Conservation (phyloP, 345 rosid genomes). For the Brassica nigra region DNA sequence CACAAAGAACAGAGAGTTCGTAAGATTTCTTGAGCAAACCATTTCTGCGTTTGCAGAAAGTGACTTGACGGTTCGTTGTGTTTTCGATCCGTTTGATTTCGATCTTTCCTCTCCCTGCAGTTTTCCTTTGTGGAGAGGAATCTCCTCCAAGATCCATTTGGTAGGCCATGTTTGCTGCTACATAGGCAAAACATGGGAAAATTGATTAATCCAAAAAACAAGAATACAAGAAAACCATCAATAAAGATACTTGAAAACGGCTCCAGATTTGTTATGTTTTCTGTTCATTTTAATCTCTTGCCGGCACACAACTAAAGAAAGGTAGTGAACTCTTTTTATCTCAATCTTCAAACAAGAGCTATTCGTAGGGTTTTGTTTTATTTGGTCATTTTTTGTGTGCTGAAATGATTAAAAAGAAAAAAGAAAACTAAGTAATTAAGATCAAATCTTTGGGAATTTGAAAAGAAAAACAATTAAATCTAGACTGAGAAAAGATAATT, state of each 20-base stretch:
- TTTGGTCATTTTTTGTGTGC: too few species aligned
- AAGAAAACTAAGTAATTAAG: neutral
- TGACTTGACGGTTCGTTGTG: conserved; percentile 95
- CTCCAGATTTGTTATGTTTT: conserved; percentile 13
- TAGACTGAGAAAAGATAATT: neutral
- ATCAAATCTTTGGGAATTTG: neutral
- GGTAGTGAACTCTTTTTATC: neutral
- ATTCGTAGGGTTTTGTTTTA: neutral
- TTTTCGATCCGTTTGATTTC: conserved; percentile 99
- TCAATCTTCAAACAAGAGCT: conserved; percentile 7
- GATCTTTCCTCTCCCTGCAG: conserved; percentile 88
- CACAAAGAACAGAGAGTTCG: conserved; percentile 81
- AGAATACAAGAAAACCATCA: conserved; percentile 7
- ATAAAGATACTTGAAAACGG: conserved; percentile 7
- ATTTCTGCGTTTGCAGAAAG: conserved; percentile 94
- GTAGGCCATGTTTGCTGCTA: conserved; percentile 55
- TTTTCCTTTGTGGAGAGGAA: conserved; percentile 65
- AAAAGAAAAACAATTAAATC: neutral
- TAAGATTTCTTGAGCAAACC: conserved; percentile 96
- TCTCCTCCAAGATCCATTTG: conserved; percentile 50
- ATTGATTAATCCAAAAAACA: neutral
- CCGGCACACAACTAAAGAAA: conserved; percentile 11
- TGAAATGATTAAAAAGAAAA: too few species aligned
- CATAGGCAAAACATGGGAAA: neutral
- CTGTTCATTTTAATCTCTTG: neutral